A percentile compares a stretch with the other conserved stretches of the same genome.
phyloP scores from a whole-genome alignment of 2,329 filamentous ascomycete species.

The Aspergillus amoenus region DNA sequence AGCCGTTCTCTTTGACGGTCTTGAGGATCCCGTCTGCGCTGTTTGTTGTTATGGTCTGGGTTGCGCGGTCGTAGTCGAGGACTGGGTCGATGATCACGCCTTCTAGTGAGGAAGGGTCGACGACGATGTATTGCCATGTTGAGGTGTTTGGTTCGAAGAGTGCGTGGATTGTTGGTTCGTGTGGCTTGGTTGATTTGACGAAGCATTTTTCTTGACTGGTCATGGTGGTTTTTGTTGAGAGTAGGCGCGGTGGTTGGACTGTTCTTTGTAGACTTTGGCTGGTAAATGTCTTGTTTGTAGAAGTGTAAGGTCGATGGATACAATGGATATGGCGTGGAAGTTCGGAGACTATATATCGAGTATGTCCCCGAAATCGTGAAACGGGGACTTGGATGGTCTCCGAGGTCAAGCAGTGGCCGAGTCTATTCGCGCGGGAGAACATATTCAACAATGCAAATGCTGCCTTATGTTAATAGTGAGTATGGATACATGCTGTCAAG shows the following conservation, averaged over 20 bases:
- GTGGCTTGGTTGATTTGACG: not conserved
- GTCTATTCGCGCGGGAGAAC: too few relatives aligned
- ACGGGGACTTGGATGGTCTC: too few relatives aligned
- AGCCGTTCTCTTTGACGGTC: slow-evolving; percentile 45
- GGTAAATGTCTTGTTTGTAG: too few relatives aligned
- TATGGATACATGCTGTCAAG: too few relatives aligned
- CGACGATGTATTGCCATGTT: slow-evolving; percentile 54
- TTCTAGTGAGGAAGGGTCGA: slow-evolving; percentile 49
- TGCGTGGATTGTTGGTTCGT: slow-evolving; percentile 1
- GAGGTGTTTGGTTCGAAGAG: slow-evolving; percentile 4
- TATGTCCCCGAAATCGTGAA: too few relatives aligned
- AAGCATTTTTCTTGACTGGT: not conserved
- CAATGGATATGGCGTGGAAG: too few relatives aligned
- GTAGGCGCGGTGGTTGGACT: not conserved
- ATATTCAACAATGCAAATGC: too few relatives aligned
- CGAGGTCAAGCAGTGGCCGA: too few relatives aligned
- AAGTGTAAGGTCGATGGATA: too few relatives aligned
- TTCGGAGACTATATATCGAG: too few relatives aligned
- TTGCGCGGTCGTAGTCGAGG: slow-evolving; percentile 54
- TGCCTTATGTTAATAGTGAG: too few relatives aligned
- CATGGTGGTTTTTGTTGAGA: not conserved
- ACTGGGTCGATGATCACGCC: slow-evolving; percentile 64
- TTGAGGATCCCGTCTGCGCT: slow-evolving; percentile 55
- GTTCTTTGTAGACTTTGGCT: too few relatives aligned
- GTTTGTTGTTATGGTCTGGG: slow-evolving; percentile 47